These are phyloP conservation scores for Penicillium psychrofluorescens DNA, from an alignment of 495 filamentous ascomycete species.

Conservation along the genomic window DNA sequence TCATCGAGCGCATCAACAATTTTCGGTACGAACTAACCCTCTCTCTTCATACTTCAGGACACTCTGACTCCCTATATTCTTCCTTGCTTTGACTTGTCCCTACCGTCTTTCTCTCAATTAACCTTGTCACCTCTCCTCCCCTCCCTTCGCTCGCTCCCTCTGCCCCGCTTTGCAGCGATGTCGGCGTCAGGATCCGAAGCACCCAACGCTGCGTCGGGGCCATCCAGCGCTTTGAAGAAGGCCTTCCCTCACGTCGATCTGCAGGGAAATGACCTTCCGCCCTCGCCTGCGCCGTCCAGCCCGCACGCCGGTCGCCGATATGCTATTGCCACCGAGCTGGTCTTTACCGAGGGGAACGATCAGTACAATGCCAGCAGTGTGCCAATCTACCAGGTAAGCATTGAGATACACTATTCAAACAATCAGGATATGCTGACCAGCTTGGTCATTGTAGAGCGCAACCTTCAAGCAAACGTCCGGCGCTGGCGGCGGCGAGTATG, in stretches of 20 bases:
- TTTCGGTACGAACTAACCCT: not conserved
- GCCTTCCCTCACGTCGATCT: slow-evolving; percentile 68
- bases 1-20: not conserved
- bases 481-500: slow-evolving; percentile 76
- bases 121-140: not conserved
- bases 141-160: slow-evolving; percentile 2
- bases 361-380: slow-evolving; percentile 94
- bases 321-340: slow-evolving; percentile 89
- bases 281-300: slow-evolving; percentile 89
- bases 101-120: not conserved
- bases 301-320: slow-evolving; percentile 79
- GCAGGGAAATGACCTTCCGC: slow-evolving; percentile 84
- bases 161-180: slow-evolving; percentile 37
- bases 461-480: slow-evolving; percentile 93
- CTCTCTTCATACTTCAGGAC: no score
- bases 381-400: slow-evolving; percentile 80
- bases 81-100: not conserved
- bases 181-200: slow-evolving; percentile 37
- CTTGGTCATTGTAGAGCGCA: slow-evolving; percentile 54
- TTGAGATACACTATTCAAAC: not conserved
- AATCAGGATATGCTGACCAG: slow-evolving; percentile 14
- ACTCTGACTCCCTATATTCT: no score
- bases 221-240: slow-evolving; percentile 49
- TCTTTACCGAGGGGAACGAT: slow-evolving; percentile 90
- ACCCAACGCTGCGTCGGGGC: slow-evolving; percentile 14